phyloP scores from a whole-genome alignment of 2,329 filamentous ascomycete species.

The Hypoxylon sp. region DNA sequence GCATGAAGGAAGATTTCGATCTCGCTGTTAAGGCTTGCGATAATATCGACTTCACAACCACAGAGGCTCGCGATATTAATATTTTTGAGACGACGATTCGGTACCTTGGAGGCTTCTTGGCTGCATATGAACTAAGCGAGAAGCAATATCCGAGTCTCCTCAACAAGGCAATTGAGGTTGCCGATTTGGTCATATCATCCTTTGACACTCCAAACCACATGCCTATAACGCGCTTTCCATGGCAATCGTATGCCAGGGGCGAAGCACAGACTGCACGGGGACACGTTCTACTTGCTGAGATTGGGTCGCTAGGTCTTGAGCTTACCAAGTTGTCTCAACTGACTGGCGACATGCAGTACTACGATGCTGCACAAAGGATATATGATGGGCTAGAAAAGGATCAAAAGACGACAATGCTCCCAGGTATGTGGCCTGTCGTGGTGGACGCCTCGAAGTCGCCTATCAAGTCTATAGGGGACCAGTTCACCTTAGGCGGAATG shows the following conservation, averaged over 20 bases:
- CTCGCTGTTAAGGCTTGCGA: conserved; percentile 72
- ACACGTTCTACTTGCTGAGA: conserved; percentile 62
- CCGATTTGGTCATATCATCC: conserved; percentile 74
- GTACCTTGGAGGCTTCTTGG: conserved; percentile 77
- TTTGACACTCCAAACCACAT: conserved; percentile 80
- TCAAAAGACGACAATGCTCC: conserved; percentile 69
- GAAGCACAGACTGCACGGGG: conserved; percentile 62
- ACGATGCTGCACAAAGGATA: conserved; percentile 73
- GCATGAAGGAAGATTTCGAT: conserved; percentile 74
- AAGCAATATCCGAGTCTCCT: conserved; percentile 68
- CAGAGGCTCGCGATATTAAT: conserved; percentile 68
- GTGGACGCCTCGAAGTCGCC: conserved; percentile 69
- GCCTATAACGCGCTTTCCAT: conserved; percentile 72
- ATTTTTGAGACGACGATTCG: conserved; percentile 81
- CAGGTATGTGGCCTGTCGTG: conserved; percentile 74
- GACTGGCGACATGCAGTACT: conserved; percentile 72
- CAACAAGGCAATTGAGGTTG: conserved; percentile 74
- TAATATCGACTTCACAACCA: conserved; percentile 73
- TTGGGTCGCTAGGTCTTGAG: conserved; percentile 73
- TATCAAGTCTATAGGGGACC: conserved; percentile 67
- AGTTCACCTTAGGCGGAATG: conserved; percentile 70
- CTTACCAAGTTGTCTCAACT: conserved; percentile 76
- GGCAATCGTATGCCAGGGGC: conserved; percentile 66
- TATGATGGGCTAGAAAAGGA: conserved; percentile 67
- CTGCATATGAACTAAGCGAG: conserved; percentile 77